phyloP scores from a whole-genome alignment of 495 filamentous ascomycete species.

The Penicillium taxi region DNA sequence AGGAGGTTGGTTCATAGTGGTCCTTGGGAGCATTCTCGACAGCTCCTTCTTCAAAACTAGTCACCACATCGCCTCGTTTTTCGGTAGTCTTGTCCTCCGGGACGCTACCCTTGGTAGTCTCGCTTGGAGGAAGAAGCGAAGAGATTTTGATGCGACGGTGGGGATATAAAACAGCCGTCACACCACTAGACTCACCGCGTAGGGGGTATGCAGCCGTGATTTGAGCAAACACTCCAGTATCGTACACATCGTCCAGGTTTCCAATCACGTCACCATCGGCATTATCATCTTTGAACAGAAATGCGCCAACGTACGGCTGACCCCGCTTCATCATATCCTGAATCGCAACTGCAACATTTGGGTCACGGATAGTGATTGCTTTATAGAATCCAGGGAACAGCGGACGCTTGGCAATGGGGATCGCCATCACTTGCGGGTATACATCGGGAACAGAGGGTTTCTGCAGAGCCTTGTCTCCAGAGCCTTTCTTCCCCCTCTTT shows the following conservation, averaged over 20 bases:
- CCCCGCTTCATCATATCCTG: slow-evolving; percentile 96
- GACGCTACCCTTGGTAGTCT: slow-evolving; percentile 29
- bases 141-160: slow-evolving; percentile 91
- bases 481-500: slow-evolving; percentile 55
- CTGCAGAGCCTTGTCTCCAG: slow-evolving; percentile 64
- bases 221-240: slow-evolving; percentile 94
- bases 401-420: slow-evolving; percentile 92
- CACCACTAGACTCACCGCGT: slow-evolving; percentile 63
- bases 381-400: slow-evolving; percentile 99
- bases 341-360: slow-evolving; percentile 79
- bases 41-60: slow-evolving; percentile 83
- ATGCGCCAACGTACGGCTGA: slow-evolving; percentile 95
- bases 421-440: slow-evolving; percentile 97
- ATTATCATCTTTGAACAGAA: slow-evolving; percentile 92
- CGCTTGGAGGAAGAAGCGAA: slow-evolving; percentile 60
- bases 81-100: slow-evolving; percentile 54
- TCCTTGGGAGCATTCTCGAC: slow-evolving; percentile 39
- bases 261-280: slow-evolving; percentile 88
- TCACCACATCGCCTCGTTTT: slow-evolving; percentile 87
- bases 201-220: slow-evolving; percentile 91
- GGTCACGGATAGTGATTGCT: slow-evolving; percentile 89
- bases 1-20: slow-evolving; percentile 81
- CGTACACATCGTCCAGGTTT: slow-evolving; percentile 79
- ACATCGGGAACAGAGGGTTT: slow-evolving; percentile 88
- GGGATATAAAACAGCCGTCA: slow-evolving; percentile 91